Conservation (phyloP, 2,329 filamentous ascomycete genomes). For the Cadophora luteo-olivacea region DNA sequence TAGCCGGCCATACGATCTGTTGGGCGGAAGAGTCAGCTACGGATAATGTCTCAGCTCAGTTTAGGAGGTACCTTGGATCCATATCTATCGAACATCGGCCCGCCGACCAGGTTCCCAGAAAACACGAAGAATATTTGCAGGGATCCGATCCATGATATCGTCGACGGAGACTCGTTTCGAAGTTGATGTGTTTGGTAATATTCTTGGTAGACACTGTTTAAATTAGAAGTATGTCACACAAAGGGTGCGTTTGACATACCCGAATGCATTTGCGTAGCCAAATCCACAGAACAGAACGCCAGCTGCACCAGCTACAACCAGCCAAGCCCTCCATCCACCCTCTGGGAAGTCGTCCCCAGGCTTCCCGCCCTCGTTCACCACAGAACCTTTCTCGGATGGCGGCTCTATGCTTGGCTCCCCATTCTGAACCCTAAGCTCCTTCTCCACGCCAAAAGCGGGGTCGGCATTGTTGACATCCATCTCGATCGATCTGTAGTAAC, state of each 20-base stretch:
- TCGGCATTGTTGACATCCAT: background rate
- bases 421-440: background rate
- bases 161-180: slow-evolving; percentile 54
- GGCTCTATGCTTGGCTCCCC: background rate
- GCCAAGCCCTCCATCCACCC: slow-evolving; percentile 62
- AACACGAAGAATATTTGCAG: slow-evolving; percentile 60
- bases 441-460: slow-evolving; percentile 1
- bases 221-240: too few species aligned
- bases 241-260: slow-evolving; percentile 38
- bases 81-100: slow-evolving; percentile 66
- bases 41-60: slow-evolving; percentile 14
- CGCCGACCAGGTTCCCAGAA: slow-evolving; percentile 57
- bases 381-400: background rate
- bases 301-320: slow-evolving; percentile 53
- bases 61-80: slow-evolving; percentile 57
- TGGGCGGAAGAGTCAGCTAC: slow-evolving; percentile 4
- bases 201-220: slow-evolving; percentile 59
- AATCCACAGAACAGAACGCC: slow-evolving; percentile 54
- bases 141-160: slow-evolving; percentile 65
- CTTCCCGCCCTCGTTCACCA: background rate
- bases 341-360: slow-evolving; percentile 54
- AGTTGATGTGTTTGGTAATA: slow-evolving; percentile 61
- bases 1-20: slow-evolving; percentile 48
- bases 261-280: slow-evolving; percentile 56
- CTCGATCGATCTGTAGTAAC: background rate